These are phyloP conservation scores for Pilaira anomala DNA, from an alignment of 192 early-diverging fungal species.

Conservation along the genomic window DNA sequence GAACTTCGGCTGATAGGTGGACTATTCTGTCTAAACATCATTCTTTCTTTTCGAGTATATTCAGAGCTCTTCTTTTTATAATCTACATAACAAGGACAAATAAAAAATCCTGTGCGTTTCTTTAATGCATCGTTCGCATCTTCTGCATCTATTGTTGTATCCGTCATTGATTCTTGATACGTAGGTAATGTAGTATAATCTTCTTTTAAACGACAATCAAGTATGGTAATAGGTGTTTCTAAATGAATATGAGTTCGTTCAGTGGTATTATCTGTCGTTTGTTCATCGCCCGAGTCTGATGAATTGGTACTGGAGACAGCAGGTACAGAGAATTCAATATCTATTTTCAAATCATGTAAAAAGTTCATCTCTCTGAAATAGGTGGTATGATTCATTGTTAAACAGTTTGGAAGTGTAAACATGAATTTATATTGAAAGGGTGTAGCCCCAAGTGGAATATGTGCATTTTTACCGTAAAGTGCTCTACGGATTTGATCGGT, in stretches of 20 bases:
- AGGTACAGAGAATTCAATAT: conserved; percentile 21
- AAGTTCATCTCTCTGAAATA: conserved; percentile 27
- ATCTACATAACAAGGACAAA: conserved; percentile 25
- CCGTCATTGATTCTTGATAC: conserved; percentile 21
- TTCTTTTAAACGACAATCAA: conserved; percentile 32
- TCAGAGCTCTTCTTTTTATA: conserved; percentile 22
- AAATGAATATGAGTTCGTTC: conserved; percentile 16
- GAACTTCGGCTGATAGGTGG: too few species aligned
- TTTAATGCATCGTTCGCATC: not conserved
- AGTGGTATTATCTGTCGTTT: not conserved
- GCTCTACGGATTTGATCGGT: conserved; percentile 15
- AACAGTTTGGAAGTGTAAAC: conserved; percentile 33
- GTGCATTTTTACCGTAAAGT: conserved; percentile 18
- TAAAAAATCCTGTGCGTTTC: conserved; percentile 11
- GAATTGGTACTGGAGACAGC: too few species aligned
- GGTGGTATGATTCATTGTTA: conserved; percentile 31
- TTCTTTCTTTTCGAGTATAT: conserved; percentile 8
- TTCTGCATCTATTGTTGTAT: conserved; percentile 6
- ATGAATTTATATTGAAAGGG: conserved; percentile 28
- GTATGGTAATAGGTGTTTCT: conserved; percentile 26
- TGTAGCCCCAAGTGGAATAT: conserved; percentile 3
- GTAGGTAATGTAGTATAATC: conserved; percentile 31
- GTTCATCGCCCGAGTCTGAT: not conserved
- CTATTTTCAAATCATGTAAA: conserved; percentile 25
- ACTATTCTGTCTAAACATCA: conserved; percentile 7